Evolutionary conservation across 2,329 filamentous ascomycete species (phyloP).

Genomic region (Lecanicillium sp.): DNA sequence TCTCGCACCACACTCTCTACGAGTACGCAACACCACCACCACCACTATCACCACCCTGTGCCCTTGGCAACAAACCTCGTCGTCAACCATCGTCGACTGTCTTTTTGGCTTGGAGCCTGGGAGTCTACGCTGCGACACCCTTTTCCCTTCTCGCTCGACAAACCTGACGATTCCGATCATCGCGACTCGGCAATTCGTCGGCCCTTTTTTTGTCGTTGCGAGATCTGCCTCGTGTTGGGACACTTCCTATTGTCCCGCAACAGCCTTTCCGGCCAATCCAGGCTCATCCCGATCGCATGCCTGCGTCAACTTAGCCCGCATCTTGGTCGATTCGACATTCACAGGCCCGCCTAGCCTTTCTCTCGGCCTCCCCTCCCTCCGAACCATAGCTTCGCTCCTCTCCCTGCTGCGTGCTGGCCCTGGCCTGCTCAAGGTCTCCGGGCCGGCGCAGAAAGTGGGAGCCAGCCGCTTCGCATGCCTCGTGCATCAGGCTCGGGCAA

Average conservation of each 20-base stretch:
- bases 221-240: too few relatives aligned
- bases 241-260: not conserved
- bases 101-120: not conserved
- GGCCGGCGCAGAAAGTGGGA: constrained; percentile 27
- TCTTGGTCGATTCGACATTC: constrained; percentile 3
- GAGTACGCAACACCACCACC: constrained; percentile 5
- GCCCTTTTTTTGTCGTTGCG: too few relatives aligned
- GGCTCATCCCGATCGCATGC: constrained; percentile 4
- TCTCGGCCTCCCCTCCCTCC: constrained; percentile 11
- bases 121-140: not conserved
- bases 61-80: not conserved
- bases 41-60: not conserved
- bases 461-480: constrained; percentile 46
- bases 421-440: constrained; percentile 23
- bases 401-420: constrained; percentile 25
- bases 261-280: not conserved
- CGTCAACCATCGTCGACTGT: not conserved
- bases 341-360: constrained; percentile 7
- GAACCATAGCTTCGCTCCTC: constrained; percentile 7
- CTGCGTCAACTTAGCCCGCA: not conserved
- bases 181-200: too few relatives aligned
- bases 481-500: constrained; percentile 49
- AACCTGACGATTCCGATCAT: too few relatives aligned
- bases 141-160: too few relatives aligned
- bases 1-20: too few relatives aligned